A percentile compares a stretch with the other conserved stretches of the same genome.
These are phyloP conservation scores for Xylariomycetidae sp. DNA, from an alignment of 2,329 filamentous ascomycete species.

Conservation along the genomic window DNA sequence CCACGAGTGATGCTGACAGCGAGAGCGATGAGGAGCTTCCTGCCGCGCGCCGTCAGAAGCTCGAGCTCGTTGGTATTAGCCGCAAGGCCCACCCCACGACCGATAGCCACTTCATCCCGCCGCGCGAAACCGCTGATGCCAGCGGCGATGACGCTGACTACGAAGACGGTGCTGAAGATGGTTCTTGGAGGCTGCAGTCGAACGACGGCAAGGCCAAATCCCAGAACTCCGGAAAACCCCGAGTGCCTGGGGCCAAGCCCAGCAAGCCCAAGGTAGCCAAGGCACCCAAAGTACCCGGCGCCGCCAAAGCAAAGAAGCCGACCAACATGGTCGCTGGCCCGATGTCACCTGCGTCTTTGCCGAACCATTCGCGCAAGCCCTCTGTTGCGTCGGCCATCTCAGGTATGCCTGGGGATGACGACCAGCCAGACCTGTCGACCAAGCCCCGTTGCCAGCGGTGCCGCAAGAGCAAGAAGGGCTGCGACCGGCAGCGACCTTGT, in stretches of 20 bases:
- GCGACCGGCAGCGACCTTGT: conserved; percentile 92
- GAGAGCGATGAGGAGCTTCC: conserved; percentile 60
- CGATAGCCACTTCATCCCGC: conserved; percentile 45
- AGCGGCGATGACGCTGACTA: conserved; percentile 57
- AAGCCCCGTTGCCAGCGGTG: conserved; percentile 97
- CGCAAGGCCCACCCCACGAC: conserved; percentile 46
- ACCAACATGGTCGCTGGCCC: conserved; percentile 34
- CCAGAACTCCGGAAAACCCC: conserved; percentile 27
- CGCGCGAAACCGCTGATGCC: conserved; percentile 30
- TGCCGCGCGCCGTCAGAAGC: conserved; percentile 52
- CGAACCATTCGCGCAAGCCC: conserved; percentile 64
- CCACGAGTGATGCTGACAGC: conserved; percentile 71
- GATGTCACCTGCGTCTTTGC: conserved; percentile 61
- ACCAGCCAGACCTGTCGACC: conserved; percentile 85
- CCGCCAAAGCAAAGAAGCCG: conserved; percentile 50
- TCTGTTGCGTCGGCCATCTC: conserved; percentile 58
- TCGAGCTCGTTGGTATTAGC: conserved; percentile 36
- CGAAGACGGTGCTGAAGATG: conserved; percentile 37
- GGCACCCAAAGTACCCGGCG: conserved; percentile 31
- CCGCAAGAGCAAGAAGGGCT: conserved; percentile 99
- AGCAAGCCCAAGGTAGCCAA: conserved; percentile 39
- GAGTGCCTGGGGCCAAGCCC: conserved; percentile 32
- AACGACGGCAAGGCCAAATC: conserved; percentile 41
- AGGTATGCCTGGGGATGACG: conserved; percentile 68
- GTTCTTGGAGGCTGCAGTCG: conserved; percentile 33